phyloP scores from a whole-genome alignment of 164 flowering plant genomes.

The Macadamia integrifolia region DNA sequence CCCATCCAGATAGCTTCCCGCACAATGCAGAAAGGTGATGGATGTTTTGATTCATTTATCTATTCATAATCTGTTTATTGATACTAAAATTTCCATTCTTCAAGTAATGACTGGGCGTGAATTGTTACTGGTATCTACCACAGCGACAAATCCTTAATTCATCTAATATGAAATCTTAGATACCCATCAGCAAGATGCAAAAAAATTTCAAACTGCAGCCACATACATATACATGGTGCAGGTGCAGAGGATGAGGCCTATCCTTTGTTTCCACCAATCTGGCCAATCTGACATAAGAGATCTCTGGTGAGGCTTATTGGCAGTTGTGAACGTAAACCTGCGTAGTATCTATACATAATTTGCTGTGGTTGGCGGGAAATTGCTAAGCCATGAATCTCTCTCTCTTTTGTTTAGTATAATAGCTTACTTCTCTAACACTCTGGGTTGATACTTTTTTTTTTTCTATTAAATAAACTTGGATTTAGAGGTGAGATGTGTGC shows the following conservation, averaged over 20 bases:
- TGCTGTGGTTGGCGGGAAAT: background rate
- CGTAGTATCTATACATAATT: background rate
- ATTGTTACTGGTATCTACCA: too few species aligned
- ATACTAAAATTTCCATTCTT: too few species aligned
- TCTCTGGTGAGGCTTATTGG: background rate
- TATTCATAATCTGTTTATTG: background rate
- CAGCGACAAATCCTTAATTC: too few species aligned
- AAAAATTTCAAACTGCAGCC: too few species aligned
- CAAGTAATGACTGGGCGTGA: too few species aligned
- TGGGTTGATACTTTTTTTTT: too few species aligned
- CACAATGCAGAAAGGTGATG: slow-evolving; percentile 36
- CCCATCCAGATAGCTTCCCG: slow-evolving; percentile 28
- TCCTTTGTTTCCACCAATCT: background rate
- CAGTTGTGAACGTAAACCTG: background rate
- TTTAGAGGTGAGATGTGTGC: slow-evolving; percentile 49
- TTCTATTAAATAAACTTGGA: background rate
- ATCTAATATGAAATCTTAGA: too few species aligned
- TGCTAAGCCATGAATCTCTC: background rate
- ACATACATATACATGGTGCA: too few species aligned
- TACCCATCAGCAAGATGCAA: too few species aligned
- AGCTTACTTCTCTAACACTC: too few species aligned
- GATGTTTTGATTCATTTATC: background rate
- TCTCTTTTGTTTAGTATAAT: background rate
- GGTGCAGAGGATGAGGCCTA: too few species aligned
- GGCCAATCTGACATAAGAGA: background rate